Evolutionary conservation across 2,329 filamentous ascomycete genomes (phyloP), one percentile per base, ranked within the genome.

Genomic region (Aspergillus oerlinghausenensis): DNA sequence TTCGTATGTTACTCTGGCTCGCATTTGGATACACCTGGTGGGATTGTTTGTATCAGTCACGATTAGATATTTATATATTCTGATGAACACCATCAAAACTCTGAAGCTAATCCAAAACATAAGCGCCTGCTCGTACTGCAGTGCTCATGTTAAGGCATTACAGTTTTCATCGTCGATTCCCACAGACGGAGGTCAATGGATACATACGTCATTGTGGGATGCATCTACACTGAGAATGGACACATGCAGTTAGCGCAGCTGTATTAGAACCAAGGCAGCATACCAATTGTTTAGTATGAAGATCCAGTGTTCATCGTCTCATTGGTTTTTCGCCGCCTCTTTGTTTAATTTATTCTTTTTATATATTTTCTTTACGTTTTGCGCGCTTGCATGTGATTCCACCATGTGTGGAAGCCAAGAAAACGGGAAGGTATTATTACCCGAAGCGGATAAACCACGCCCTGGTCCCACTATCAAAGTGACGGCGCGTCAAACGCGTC

Each of bases 401-500:
- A 45, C 14, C 21, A 25, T 21, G 5, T 23, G 3, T 23, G 43
- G 10, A 23, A 26, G 21, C 43, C 43, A 47, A 47, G 43, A n/a
- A 8, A 47, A 23, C 8, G 21, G 43, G 4, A 47, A 42, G 45
- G 49, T 35, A 17, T 40, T 25, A 55, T 56, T 55, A 35, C 59
- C 55, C 23, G 50, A 63, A 62, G 49, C 14, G 56, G 64, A 49
- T 59, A 60, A 56, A 65, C 59, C 58, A 59, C 50, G 47, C 32
- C 49, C 49, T 11, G 52, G 17, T 55, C 60, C 62, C 52, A 56
- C 54, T 47, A 47, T 56, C 35, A 51, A 53, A 26, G 11, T 8
- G 25, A 49, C 50, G 52, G 54, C 63, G 62, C 62, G 63, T 63
- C 58, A 50, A 64, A 54, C 64, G 62, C 62, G 63, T 65, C 60